These are phyloP conservation scores for Cyberlindnera bimundalis DNA, from an alignment of 805 yeast genomes.

Conservation along the genomic window DNA sequence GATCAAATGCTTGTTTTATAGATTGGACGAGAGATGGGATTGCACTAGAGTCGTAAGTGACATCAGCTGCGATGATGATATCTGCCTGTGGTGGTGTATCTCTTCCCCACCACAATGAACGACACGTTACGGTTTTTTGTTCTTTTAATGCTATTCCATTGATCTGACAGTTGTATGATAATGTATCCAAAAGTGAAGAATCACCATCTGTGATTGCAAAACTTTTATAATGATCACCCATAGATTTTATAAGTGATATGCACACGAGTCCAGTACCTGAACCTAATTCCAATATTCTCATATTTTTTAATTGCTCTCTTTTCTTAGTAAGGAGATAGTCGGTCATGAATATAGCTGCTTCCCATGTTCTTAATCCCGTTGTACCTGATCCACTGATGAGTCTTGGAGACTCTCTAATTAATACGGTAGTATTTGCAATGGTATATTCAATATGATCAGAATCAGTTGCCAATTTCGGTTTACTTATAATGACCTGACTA, in stretches of 20 bases:
- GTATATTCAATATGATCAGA: constrained; percentile 32
- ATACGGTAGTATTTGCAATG: constrained; percentile 24
- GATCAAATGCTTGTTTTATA: constrained; percentile 29
- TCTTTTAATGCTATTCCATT: constrained; percentile 35
- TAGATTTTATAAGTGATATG: constrained; percentile 28
- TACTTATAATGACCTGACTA: constrained; percentile 26
- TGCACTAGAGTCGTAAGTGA: constrained; percentile 71
- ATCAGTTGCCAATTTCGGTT: constrained; percentile 26
- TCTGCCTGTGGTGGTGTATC: constrained; percentile 36
- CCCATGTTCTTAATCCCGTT: constrained; percentile 93
- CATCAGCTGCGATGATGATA: constrained; percentile 77
- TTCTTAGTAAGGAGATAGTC: constrained; percentile 38
- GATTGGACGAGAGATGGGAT: constrained; percentile 54
- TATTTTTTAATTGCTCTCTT: constrained; percentile 16
- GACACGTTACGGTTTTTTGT: constrained; percentile 26
- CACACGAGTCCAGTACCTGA: constrained; percentile 88
- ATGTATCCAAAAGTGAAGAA: constrained; percentile 45
- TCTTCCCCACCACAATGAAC: constrained; percentile 58
- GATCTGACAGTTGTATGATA: constrained; percentile 40
- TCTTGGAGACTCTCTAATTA: constrained; percentile 57
- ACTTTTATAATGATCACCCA: constrained; percentile 16
- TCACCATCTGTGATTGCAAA: constrained; percentile 69
- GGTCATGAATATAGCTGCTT: constrained; percentile 72
- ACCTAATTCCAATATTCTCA: constrained; percentile 68
- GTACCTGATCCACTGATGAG: constrained; percentile 73